Percentiles rank a stretch among this genome's conserved stretches.
Evolutionary conservation across 2,329 filamentous ascomycete genomes (phyloP).

Genomic region (Aspergillus oerlinghausenensis): DNA sequence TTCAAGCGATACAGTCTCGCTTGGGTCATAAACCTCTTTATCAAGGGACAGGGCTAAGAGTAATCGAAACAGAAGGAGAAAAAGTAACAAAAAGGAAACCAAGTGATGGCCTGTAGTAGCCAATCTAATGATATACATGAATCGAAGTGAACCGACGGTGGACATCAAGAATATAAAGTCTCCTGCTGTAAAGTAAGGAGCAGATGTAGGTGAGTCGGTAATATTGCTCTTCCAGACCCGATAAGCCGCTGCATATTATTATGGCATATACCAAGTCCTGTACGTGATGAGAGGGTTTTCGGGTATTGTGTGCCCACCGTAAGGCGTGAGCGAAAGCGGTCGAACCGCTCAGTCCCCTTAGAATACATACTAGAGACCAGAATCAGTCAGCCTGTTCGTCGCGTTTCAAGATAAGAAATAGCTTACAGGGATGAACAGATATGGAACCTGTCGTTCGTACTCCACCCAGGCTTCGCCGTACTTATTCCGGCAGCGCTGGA

Average conservation of each 20-base stretch:
- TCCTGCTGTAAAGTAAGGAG: background rate
- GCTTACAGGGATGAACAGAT: constrained; percentile 73
- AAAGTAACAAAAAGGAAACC: constrained; percentile 4
- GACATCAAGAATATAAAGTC: background rate
- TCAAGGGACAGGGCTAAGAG: background rate
- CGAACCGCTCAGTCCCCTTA: constrained; percentile 15
- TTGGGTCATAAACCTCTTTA: background rate
- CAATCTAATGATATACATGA: constrained; percentile 25
- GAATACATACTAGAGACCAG: constrained; percentile 27
- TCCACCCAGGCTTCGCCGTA: constrained; percentile 79
- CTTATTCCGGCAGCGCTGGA: constrained; percentile 68
- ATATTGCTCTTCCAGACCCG: background rate
- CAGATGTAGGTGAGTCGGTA: background rate
- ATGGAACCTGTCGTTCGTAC: constrained; percentile 75
- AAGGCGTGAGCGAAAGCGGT: background rate
- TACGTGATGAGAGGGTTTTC: background rate
- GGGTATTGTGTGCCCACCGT: background rate
- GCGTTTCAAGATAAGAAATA: too few species aligned
- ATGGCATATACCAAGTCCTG: background rate
- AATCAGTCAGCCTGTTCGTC: constrained; percentile 1
- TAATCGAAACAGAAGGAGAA: background rate
- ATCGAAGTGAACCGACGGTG: constrained; percentile 7
- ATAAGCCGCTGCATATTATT: background rate
- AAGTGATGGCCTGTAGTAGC: constrained; percentile 3
- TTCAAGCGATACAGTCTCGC: background rate